Evolutionary conservation across 192 early-diverging fungal genomes (phyloP).

Genomic region (Backusella circina): DNA sequence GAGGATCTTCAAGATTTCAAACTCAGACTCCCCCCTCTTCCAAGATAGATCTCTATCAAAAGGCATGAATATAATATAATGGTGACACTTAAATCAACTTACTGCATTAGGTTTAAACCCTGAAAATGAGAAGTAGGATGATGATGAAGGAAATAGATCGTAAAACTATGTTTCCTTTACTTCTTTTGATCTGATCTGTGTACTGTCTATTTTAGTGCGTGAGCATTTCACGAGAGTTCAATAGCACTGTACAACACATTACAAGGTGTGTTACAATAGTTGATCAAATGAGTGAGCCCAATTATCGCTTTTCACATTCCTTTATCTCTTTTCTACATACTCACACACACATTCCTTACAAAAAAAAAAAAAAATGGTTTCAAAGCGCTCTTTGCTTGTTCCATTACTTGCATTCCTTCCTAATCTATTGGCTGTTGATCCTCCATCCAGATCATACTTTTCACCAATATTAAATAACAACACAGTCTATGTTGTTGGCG

Average conservation of each 20-base stretch:
- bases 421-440: background rate
- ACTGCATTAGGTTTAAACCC: too few species aligned
- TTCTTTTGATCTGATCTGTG: background rate
- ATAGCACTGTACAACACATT: background rate
- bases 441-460: background rate
- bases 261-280: background rate
- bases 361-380: background rate
- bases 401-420: background rate
- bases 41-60: background rate
- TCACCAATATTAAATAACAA: background rate
- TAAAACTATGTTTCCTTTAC: background rate
- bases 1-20: background rate
- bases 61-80: too few species aligned
- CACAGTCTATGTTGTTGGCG: background rate
- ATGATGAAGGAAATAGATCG: too few species aligned
- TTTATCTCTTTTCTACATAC: background rate
- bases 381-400: background rate
- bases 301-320: background rate
- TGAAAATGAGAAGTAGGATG: too few species aligned
- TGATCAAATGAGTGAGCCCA: background rate
- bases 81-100: too few species aligned
- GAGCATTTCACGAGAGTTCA: background rate
- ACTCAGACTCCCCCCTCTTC: background rate
- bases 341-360: background rate
- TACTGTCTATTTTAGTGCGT: background rate